Percentiles rank a stretch among this genome's conserved stretches.
Conservation (phyloP, 768 basidiomycete species). For the Kondoa subrosea region DNA sequence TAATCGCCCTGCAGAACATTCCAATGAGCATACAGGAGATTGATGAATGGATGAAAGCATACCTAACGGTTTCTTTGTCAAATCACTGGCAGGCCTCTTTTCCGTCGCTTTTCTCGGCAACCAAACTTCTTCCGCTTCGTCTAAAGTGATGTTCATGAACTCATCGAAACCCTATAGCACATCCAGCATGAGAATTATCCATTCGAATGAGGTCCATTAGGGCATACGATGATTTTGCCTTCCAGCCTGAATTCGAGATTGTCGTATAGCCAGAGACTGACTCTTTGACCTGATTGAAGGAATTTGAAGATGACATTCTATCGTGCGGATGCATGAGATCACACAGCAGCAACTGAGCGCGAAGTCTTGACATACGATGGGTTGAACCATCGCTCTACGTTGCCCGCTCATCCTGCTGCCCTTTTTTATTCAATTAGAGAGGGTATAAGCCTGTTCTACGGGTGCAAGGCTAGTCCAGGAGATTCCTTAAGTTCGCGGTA, state of each 20-base stretch:
- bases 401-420: slow-evolving; percentile 3
- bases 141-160: slow-evolving; percentile 96
- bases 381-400: slow-evolving; percentile 83
- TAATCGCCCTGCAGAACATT: slow-evolving; percentile 57
- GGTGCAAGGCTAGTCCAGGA: too few relatives aligned
- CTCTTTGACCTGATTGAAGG: slow-evolving; percentile 46
- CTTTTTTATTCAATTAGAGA: background rate
- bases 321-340: slow-evolving; percentile 7
- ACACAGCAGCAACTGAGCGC: background rate
- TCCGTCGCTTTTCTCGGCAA: slow-evolving; percentile 36
- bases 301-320: slow-evolving; percentile 99
- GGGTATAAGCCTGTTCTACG: background rate
- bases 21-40: too few relatives aligned
- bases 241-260: slow-evolving; percentile 93
- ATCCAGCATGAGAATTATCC: slow-evolving; percentile 16
- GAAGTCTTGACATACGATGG: slow-evolving; percentile 55
- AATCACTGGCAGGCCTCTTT: slow-evolving; percentile 71
- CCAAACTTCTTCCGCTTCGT: slow-evolving; percentile 81
- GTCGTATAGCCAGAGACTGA: slow-evolving; percentile 77
- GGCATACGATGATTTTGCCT: slow-evolving; percentile 80
- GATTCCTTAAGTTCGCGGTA: too few relatives aligned
- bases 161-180: slow-evolving; percentile 82
- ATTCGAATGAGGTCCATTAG: slow-evolving; percentile 17
- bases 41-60: background rate
- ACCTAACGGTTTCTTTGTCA: slow-evolving; percentile 48